Percentiles rank a stretch among this genome's conserved stretches.
These are phyloP conservation scores for Hypoxylon sp. DNA, from an alignment of 2,329 filamentous ascomycete species.

Conservation along the genomic window DNA sequence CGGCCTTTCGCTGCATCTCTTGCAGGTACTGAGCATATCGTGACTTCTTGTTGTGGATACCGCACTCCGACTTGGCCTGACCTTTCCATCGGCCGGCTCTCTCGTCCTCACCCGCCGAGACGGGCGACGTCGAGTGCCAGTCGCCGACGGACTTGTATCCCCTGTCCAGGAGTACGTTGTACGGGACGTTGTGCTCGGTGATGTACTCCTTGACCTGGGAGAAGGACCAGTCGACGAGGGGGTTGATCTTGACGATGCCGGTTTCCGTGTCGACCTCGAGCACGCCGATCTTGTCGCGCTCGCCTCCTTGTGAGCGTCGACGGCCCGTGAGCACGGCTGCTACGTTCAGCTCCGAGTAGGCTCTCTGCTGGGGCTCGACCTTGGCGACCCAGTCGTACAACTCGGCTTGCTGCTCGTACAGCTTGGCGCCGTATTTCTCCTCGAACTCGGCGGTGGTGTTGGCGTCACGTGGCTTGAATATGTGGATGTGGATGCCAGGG, in stretches of 20 bases:
- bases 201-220: conserved; percentile 89
- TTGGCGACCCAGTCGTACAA: conserved; percentile 98
- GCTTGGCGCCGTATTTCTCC: conserved; percentile 77
- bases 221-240: conserved; percentile 93
- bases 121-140: conserved; percentile 95
- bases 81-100: conserved; percentile 97
- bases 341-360: conserved; percentile 87
- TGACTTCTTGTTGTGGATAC: conserved; percentile 97
- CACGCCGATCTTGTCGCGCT: conserved; percentile 88
- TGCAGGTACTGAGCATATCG: conserved; percentile 87
- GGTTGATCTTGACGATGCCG: conserved; percentile 96
- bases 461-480: conserved; percentile 85
- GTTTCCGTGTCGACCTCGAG: conserved; percentile 89
- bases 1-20: conserved; percentile 74
- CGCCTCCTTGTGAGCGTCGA: conserved; percentile 89
- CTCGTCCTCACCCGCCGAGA: conserved; percentile 92
- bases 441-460: conserved; percentile 81
- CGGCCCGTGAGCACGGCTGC: conserved; percentile 92
- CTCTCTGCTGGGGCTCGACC: conserved; percentile 93
- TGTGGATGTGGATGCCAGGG: conserved; percentile 80
- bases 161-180: conserved; percentile 87
- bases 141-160: conserved; percentile 99
- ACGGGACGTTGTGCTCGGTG: conserved; percentile 85
- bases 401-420: conserved; percentile 88
- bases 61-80: conserved; percentile 94